Percentiles rank a stretch among this genome's conserved stretches.
Evolutionary conservation across 129 eudicot species (phyloP).

Genomic region (Flaveria sonorensis): DNA sequence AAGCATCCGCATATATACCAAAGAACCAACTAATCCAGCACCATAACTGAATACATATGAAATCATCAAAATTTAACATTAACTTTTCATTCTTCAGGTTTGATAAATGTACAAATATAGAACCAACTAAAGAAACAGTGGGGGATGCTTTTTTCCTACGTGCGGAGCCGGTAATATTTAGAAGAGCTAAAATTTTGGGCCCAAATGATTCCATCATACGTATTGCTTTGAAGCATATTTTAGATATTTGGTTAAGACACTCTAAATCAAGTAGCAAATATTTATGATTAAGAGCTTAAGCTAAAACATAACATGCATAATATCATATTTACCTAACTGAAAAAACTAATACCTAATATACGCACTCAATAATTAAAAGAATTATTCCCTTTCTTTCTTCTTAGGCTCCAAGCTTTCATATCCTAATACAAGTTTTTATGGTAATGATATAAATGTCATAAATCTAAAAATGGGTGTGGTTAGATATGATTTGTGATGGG

Average conservation of each 20-base stretch:
- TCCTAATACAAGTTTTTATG: neutral
- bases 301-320: neutral
- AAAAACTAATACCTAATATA: neutral
- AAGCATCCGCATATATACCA: constrained; percentile 92
- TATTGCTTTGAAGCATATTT: neutral
- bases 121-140: neutral
- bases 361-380: no score
- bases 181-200: no score
- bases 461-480: neutral
- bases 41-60: constrained; percentile 65
- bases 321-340: neutral
- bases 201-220: no score
- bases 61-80: neutral
- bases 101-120: neutral
- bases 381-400: neutral
- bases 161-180: no score
- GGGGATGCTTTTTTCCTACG: neutral
- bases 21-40: constrained; percentile 88
- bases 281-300: neutral
- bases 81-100: neutral
- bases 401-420: neutral
- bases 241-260: constrained; percentile 3
- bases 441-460: neutral
- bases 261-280: neutral
- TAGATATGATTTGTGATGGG: neutral